A percentile compares a stretch with the other conserved stretches of the same genome.
These are phyloP conservation scores for Peronospora destructor DNA, from an alignment of 352 stramenopile species.

Conservation along the genomic window DNA sequence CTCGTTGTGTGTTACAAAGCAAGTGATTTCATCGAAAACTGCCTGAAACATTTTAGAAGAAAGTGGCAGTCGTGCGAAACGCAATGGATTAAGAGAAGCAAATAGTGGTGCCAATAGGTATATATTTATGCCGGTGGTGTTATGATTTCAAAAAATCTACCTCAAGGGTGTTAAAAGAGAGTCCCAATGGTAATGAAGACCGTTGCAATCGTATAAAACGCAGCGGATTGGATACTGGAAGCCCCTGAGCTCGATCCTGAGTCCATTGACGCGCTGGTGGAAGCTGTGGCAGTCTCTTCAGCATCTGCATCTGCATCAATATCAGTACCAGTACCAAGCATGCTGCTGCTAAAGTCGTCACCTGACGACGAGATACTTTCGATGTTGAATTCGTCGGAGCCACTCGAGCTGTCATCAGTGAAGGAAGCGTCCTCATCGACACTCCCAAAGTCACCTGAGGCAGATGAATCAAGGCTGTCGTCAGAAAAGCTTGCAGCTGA, in stretches of 20 bases:
- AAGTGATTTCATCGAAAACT: no score
- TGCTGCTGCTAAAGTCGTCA: conserved; percentile 12
- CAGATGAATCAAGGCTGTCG: neutral
- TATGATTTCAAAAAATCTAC: conserved; percentile 5
- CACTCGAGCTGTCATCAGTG: conserved; percentile 2
- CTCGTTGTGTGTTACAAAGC: no score
- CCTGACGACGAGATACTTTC: conserved; percentile 1
- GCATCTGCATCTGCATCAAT: no score
- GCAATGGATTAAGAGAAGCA: neutral
- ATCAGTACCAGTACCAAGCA: neutral
- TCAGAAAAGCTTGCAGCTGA: neutral
- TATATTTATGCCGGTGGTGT: neutral
- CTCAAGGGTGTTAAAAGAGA: conserved; percentile 13
- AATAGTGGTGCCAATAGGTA: conserved; percentile 5
- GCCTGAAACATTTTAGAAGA: no score
- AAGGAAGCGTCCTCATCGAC: conserved; percentile 9
- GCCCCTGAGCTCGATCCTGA: conserved; percentile 16
- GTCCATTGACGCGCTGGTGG: neutral
- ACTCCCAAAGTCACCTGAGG: conserved; percentile 1
- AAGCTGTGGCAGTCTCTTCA: conserved; percentile 4
- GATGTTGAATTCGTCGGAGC: conserved; percentile 14
- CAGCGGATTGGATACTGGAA: conserved; percentile 3
- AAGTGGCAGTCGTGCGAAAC: no score
- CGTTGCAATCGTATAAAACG: conserved; percentile 15
- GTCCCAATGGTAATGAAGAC: conserved; percentile 9